Percentiles rank a stretch among this genome's conserved stretches.
Evolutionary conservation across 2,329 filamentous ascomycete genomes (phyloP).

Genomic region (Colletotrichum graminicola): DNA sequence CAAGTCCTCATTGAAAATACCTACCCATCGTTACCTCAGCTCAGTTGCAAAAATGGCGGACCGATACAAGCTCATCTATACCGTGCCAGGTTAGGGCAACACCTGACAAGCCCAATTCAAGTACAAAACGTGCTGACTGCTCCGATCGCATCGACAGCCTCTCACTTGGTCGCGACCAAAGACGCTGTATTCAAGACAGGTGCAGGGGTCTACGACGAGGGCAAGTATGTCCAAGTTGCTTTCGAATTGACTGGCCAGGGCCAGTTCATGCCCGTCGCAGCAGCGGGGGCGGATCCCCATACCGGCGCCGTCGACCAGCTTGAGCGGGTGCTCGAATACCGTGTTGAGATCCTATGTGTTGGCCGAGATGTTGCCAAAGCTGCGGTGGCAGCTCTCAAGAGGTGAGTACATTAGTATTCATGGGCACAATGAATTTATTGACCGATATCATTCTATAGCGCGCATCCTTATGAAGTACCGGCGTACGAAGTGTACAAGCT

Average conservation of each 20-base stretch:
- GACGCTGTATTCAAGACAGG: conserved; percentile 45
- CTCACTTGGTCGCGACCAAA: conserved; percentile 44
- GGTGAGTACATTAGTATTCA: conserved; percentile 43
- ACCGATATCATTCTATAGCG: conserved; percentile 21
- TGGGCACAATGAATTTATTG: no score
- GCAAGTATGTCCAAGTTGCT: conserved; percentile 46
- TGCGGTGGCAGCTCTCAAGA: conserved; percentile 62
- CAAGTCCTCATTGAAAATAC: no score
- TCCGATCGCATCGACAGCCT: conserved; percentile 18
- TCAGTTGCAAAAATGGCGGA: conserved; percentile 37
- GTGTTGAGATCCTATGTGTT: conserved; percentile 61
- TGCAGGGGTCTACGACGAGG: conserved; percentile 45
- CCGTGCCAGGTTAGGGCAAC: conserved; percentile 13
- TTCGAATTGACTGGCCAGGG: conserved; percentile 55
- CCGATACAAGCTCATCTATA: conserved; percentile 40
- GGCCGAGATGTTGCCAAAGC: conserved; percentile 55
- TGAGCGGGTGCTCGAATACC: conserved; percentile 61
- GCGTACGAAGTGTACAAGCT: conserved; percentile 48
- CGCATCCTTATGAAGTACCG: conserved; percentile 47
- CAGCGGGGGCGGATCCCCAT: conserved; percentile 58
- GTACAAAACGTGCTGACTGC: conserved; percentile 1
- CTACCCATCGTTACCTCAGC: not conserved
- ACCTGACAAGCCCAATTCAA: conserved; percentile 3
- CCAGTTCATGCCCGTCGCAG: conserved; percentile 58
- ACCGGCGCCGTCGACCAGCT: conserved; percentile 59